A percentile compares a stretch with the other conserved stretches of the same genome.
phyloP scores from a whole-genome alignment of 2,329 filamentous ascomycete genomes.

The Stachybotrys chartarum region DNA sequence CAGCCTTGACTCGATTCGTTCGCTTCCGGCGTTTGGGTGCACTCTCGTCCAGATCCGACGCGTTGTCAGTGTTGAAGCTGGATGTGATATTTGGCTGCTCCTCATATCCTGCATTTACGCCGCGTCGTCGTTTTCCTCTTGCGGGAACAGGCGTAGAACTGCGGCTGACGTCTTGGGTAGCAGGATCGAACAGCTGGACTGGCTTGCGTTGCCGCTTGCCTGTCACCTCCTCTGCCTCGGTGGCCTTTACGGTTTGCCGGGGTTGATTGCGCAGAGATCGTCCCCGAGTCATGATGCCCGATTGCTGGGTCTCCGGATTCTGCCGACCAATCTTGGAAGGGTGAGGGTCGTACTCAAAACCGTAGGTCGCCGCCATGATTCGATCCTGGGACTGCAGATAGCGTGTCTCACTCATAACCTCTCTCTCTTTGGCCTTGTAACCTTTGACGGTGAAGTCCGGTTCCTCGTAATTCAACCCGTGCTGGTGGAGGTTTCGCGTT shows the following conservation, averaged over 20 bases:
- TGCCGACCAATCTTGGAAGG: slow-evolving; percentile 51
- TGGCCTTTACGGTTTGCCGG: slow-evolving; percentile 51
- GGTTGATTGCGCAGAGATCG: slow-evolving; percentile 50
- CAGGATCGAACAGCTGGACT: slow-evolving; percentile 42
- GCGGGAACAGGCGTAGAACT: slow-evolving; percentile 40
- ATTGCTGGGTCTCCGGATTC: slow-evolving; percentile 46
- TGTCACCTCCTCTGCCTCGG: slow-evolving; percentile 42
- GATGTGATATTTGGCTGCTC: slow-evolving; percentile 16
- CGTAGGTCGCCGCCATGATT: slow-evolving; percentile 52
- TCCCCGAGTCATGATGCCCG: slow-evolving; percentile 42
- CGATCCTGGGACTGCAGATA: slow-evolving; percentile 47
- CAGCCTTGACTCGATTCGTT: slow-evolving; percentile 16
- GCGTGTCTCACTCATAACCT: slow-evolving; percentile 34
- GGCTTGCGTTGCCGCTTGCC: slow-evolving; percentile 49
- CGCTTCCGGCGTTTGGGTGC: slow-evolving; percentile 22
- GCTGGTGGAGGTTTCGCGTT: slow-evolving; percentile 30
- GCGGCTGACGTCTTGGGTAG: slow-evolving; percentile 42
- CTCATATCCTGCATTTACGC: slow-evolving; percentile 20
- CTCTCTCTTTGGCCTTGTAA: slow-evolving; percentile 38
- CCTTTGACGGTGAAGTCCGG: slow-evolving; percentile 50
- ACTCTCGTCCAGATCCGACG: slow-evolving; percentile 21
- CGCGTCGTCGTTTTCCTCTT: slow-evolving; percentile 23
- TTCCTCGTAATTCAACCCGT: slow-evolving; percentile 36
- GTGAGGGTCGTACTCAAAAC: slow-evolving; percentile 54
- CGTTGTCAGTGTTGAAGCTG: slow-evolving; percentile 25